Evolutionary conservation across 1,139 yeast species (phyloP).

Genomic region (Saccharomyces pastorianus): DNA sequence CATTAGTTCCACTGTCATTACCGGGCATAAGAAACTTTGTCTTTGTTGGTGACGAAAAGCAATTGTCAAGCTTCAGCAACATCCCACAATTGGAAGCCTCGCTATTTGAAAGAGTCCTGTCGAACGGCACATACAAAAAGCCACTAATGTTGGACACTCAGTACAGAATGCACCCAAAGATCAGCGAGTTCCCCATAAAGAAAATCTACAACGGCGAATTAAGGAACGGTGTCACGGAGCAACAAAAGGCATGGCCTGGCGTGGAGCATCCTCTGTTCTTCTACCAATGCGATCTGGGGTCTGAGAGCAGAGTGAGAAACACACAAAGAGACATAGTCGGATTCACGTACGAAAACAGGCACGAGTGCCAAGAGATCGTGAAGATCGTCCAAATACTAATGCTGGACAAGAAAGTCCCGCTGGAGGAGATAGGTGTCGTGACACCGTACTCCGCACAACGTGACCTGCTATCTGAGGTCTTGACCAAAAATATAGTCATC

Average conservation of each 20-base stretch:
- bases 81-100: conserved; percentile 54
- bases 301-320: conserved; percentile 42
- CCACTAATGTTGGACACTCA: conserved; percentile 67
- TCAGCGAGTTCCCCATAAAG: conserved; percentile 55
- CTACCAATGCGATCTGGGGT: conserved; percentile 40
- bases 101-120: conserved; percentile 49
- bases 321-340: conserved; percentile 37
- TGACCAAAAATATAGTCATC: conserved; percentile 44
- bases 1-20: conserved; percentile 61
- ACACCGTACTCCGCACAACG: conserved; percentile 72
- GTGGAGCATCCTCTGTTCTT: conserved; percentile 47
- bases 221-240: conserved; percentile 51
- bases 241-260: conserved; percentile 38
- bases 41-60: conserved; percentile 67
- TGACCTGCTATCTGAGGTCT: conserved; percentile 46
- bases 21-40: conserved; percentile 60
- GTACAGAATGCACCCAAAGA: conserved; percentile 64
- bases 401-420: conserved; percentile 44
- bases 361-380: conserved; percentile 44
- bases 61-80: conserved; percentile 54
- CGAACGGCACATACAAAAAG: conserved; percentile 47
- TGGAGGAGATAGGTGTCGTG: conserved; percentile 52
- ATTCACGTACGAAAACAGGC: conserved; percentile 46
- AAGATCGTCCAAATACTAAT: conserved; percentile 43
- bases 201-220: conserved; percentile 48